Evolutionary conservation across 2,329 filamentous ascomycete species (phyloP).

Genomic region (Aspergillus hiratsukae): DNA sequence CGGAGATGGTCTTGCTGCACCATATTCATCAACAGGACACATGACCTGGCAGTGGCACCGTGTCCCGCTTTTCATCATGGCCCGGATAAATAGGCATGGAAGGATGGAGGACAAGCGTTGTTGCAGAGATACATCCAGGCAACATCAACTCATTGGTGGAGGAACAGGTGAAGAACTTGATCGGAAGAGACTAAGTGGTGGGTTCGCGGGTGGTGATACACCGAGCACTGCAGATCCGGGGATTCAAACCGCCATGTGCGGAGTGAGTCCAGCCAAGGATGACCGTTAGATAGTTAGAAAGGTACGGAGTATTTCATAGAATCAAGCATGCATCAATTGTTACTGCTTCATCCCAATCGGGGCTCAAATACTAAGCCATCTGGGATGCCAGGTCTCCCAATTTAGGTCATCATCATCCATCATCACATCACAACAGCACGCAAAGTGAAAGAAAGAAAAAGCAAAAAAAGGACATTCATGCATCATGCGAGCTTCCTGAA

Average conservation of each 20-base stretch:
- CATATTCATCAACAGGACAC: neutral
- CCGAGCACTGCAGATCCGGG: neutral
- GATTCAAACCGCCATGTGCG: neutral
- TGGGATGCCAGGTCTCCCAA: neutral
- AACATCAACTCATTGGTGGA: constrained; percentile 15
- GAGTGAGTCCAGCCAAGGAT: neutral
- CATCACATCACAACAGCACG: constrained; percentile 9
- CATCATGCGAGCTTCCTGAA: constrained; percentile 15
- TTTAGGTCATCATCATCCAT: constrained; percentile 5
- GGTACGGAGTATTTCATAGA: neutral
- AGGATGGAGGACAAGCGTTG: neutral
- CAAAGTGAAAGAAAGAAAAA: constrained; percentile 8
- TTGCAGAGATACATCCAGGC: neutral
- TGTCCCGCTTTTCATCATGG: neutral
- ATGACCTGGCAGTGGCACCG: neutral
- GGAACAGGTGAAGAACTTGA: constrained; percentile 6
- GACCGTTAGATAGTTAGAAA: too few relatives aligned
- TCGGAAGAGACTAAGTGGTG: neutral
- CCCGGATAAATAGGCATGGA: neutral
- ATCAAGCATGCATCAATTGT: neutral
- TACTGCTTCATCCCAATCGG: neutral
- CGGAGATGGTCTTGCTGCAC: neutral
- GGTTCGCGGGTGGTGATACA: neutral
- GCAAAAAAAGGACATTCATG: constrained; percentile 4
- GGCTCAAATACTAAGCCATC: neutral